Evolutionary conservation across 306 rosid genomes (phyloP).

Genomic region (Pyrus communis): DNA sequence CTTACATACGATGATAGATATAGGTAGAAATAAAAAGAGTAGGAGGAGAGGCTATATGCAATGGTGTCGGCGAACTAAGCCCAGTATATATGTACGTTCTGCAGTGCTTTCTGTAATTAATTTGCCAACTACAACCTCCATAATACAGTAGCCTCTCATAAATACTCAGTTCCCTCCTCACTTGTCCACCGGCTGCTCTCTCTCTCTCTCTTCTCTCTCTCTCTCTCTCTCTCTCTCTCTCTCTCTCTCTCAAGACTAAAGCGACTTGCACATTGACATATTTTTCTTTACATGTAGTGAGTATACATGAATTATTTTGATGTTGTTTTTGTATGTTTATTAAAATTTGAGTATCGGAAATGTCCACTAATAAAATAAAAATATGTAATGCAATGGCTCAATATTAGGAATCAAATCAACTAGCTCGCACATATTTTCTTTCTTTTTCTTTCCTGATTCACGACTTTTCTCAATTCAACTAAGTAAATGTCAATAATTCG

Average conservation of each 20-base stretch:
- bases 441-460: too few species aligned
- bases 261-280: background rate
- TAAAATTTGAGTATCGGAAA: too few species aligned
- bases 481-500: too few species aligned
- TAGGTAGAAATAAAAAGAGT: background rate
- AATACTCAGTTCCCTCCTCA: background rate
- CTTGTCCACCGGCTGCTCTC: background rate
- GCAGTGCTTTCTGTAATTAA: background rate
- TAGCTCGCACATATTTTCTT: background rate
- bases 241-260: background rate
- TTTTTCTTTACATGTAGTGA: background rate
- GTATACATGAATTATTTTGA: background rate
- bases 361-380: too few species aligned
- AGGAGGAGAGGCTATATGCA: background rate
- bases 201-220: background rate
- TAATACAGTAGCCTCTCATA: background rate
- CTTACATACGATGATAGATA: background rate
- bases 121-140: background rate
- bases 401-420: too few species aligned
- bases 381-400: background rate
- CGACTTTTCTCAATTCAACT: too few species aligned
- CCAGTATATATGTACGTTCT: background rate
- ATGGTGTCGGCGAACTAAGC: background rate
- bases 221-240: background rate
- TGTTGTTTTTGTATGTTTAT: background rate